Conservation (phyloP, 129 eudicot species). For the Flaveria trinervia region DNA sequence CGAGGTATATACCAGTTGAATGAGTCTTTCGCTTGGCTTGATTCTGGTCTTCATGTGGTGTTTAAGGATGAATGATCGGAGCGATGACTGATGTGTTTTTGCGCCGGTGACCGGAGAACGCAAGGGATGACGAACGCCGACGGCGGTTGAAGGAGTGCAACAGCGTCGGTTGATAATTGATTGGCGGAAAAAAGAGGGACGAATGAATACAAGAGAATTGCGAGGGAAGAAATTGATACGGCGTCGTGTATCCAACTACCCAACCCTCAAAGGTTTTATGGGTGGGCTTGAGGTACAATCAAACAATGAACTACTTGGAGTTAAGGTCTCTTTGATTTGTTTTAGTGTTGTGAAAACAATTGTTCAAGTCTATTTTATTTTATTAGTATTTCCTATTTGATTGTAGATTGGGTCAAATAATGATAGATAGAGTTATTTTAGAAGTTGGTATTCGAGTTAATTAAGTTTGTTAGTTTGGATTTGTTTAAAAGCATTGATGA, state of each 20-base stretch:
- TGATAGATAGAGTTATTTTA: too few species aligned
- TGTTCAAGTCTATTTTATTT: too few species aligned
- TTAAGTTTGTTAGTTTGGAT: too few species aligned
- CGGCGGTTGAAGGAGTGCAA: constrained; percentile 30
- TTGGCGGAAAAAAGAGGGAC: constrained; percentile 34
- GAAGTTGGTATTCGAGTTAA: too few species aligned
- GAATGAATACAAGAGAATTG: neutral
- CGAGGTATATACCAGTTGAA: constrained; percentile 42
- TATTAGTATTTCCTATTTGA: too few species aligned
- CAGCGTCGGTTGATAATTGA: neutral
- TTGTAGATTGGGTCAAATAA: too few species aligned
- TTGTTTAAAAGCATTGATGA: too few species aligned
- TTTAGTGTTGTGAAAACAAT: too few species aligned
- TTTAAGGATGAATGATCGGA: neutral
- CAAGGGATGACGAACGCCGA: neutral
- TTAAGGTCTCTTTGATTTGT: too few species aligned
- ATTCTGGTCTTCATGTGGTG: constrained; percentile 64
- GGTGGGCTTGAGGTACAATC: too few species aligned
- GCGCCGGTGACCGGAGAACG: neutral
- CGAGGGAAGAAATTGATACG: constrained; percentile 26
- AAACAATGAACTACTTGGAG: too few species aligned
- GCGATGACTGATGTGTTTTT: neutral
- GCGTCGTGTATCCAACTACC: constrained; percentile 13
- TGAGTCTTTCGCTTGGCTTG: constrained; percentile 48
- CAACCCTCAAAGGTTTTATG: neutral